Conservation (phyloP, 306 rosid genomes). For the Cicer judaicum region DNA sequence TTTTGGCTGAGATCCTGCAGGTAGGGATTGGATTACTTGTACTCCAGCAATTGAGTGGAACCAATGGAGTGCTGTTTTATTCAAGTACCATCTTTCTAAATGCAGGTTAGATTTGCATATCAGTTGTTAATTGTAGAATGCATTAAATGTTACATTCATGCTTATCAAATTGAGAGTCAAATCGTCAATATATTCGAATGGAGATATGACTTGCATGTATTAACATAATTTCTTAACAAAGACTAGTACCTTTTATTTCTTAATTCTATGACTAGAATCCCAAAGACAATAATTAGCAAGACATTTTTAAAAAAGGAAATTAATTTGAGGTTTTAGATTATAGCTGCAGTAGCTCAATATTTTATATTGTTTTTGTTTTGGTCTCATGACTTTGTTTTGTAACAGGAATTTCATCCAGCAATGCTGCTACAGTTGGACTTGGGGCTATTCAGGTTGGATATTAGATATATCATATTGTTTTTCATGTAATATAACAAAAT, state of each 20-base stretch:
- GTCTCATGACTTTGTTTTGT: slow-evolving; percentile 35
- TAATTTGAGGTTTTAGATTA: slow-evolving; percentile 8
- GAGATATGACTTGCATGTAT: no score
- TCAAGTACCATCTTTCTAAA: slow-evolving; percentile 71
- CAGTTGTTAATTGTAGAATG: background rate
- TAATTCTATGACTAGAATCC: no score
- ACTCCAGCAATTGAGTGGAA: slow-evolving; percentile 80
- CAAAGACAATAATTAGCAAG: no score
- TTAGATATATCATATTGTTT: background rate
- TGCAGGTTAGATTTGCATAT: slow-evolving; percentile 58
- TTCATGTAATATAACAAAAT: background rate
- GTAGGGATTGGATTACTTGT: slow-evolving; percentile 75
- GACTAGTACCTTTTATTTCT: background rate
- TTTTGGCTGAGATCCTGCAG: slow-evolving; percentile 51
- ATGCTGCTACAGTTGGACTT: slow-evolving; percentile 71
- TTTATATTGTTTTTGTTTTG: slow-evolving; percentile 7
- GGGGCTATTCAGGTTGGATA: slow-evolving; percentile 69
- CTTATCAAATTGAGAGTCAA: no score
- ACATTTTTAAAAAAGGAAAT: background rate
- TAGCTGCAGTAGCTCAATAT: background rate
- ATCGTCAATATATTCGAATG: no score
- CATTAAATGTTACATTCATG: no score
- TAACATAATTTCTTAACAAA: no score
- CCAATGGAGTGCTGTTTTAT: slow-evolving; percentile 79
- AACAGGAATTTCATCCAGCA: slow-evolving; percentile 70